Evolutionary conservation across 2,329 filamentous ascomycete genomes (phyloP).

Genomic region (Chrysosporium queenslandicum): DNA sequence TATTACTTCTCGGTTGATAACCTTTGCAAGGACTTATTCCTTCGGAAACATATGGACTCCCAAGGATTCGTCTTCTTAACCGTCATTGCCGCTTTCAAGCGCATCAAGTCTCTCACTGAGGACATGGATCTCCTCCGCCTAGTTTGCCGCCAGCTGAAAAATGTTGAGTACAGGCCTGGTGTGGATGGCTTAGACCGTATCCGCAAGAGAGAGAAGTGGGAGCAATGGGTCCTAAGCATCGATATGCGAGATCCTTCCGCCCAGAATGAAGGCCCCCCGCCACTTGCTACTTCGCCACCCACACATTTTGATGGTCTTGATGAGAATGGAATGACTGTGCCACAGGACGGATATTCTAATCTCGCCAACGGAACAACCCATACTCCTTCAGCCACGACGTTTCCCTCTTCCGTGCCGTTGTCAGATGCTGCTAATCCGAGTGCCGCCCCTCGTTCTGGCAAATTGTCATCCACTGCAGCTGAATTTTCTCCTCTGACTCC

Average conservation of each 20-base stretch:
- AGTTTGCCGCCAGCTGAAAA: conserved; percentile 61
- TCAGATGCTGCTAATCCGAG: conserved; percentile 33
- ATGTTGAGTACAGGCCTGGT: conserved; percentile 63
- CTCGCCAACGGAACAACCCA: conserved; percentile 25
- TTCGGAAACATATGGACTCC: conserved; percentile 86
- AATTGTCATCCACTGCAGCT: conserved; percentile 53
- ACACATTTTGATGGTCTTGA: conserved; percentile 29
- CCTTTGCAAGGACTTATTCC: conserved; percentile 80
- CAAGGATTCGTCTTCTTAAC: conserved; percentile 79
- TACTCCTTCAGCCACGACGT: conserved; percentile 10
- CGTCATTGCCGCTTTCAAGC: conserved; percentile 76
- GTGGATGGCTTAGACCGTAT: conserved; percentile 71
- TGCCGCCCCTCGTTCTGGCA: conserved; percentile 37
- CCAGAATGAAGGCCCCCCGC: conserved; percentile 59
- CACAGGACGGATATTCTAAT: conserved; percentile 22
- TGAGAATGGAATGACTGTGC: conserved; percentile 27
- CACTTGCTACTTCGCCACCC: conserved; percentile 29
- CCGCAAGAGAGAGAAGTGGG: conserved; percentile 65
- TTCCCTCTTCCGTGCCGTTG: conserved; percentile 9
- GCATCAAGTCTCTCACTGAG: conserved; percentile 62
- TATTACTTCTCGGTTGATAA: conserved; percentile 98
- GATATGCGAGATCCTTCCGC: conserved; percentile 62
- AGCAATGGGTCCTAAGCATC: conserved; percentile 64
- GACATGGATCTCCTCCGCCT: conserved; percentile 64
- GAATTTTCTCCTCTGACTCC: conserved; percentile 47